Percentiles rank a stretch among this genome's conserved stretches.
These are phyloP conservation scores for Inonotus obliquus DNA, from an alignment of 1,284 basidiomycete genomes.

Conservation along the genomic window DNA sequence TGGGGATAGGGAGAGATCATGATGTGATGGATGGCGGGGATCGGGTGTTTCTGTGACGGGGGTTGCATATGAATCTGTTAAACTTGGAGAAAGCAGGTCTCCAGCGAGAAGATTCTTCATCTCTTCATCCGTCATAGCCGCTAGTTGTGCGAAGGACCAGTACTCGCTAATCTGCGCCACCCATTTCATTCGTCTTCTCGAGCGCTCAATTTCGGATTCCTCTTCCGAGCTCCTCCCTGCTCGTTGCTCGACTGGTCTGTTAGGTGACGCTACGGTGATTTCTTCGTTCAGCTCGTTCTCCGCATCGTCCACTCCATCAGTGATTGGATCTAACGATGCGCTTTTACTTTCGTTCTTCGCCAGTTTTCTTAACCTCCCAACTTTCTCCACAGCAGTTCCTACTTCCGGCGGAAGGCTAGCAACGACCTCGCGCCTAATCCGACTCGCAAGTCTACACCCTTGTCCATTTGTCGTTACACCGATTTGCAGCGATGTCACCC, in stretches of 20 bases:
- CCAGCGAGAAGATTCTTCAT: constrained; percentile 63
- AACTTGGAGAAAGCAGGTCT: constrained; percentile 26
- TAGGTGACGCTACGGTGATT: constrained; percentile 59
- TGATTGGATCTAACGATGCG: constrained; percentile 14
- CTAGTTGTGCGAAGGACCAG: constrained; percentile 82
- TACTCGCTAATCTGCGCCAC: constrained; percentile 92
- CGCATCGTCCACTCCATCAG: constrained; percentile 31
- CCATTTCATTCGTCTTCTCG: constrained; percentile 76
- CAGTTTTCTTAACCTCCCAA: constrained; percentile 66
- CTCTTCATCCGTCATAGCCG: constrained; percentile 60
- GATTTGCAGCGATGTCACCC: constrained; percentile 69
- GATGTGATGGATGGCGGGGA: constrained; percentile 10
- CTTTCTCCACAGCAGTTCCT: constrained; percentile 73
- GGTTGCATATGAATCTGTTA: constrained; percentile 21
- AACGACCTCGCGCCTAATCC: constrained; percentile 83
- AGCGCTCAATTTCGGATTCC: constrained; percentile 49
- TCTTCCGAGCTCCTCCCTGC: constrained; percentile 18
- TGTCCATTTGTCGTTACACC: constrained; percentile 90
- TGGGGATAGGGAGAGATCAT: constrained; percentile 28
- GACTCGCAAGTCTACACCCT: constrained; percentile 82
- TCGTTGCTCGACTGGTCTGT: constrained; percentile 73
- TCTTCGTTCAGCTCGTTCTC: constrained; percentile 47
- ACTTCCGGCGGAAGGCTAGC: constrained; percentile 69
- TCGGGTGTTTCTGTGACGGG: background rate
- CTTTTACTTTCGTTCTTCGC: constrained; percentile 41